phyloP scores from a whole-genome alignment of 1,284 basidiomycete genomes.

The Ustilago crameri region DNA sequence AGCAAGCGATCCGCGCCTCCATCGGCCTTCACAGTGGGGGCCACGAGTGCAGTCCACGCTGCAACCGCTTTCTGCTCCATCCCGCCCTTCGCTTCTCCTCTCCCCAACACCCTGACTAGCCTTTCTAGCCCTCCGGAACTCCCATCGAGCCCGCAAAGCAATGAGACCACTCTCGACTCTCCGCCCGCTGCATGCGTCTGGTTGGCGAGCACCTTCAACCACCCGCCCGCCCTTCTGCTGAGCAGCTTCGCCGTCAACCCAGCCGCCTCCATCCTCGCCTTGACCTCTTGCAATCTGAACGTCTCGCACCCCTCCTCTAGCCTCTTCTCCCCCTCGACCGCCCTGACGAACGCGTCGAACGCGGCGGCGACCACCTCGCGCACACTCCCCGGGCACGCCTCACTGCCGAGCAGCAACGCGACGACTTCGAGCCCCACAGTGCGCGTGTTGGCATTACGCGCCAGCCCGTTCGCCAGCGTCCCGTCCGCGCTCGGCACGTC shows the following conservation, averaged over 20 bases:
- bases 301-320: conserved; percentile 26
- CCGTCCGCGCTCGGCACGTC: conserved; percentile 33
- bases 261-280: conserved; percentile 26
- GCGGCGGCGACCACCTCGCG: conserved; percentile 14
- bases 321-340: conserved; percentile 1
- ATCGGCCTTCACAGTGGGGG: background rate
- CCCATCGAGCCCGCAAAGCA: background rate
- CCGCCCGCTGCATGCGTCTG: background rate
- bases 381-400: conserved; percentile 29
- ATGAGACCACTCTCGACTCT: conserved; percentile 2
- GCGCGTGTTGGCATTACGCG: conserved; percentile 20
- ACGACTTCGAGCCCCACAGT: conserved; percentile 41
- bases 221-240: conserved; percentile 3
- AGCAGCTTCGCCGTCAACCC: conserved; percentile 19
- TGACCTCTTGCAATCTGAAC: conserved; percentile 23
- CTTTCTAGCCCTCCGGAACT: background rate
- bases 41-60: conserved; percentile 16
- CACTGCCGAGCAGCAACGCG: conserved; percentile 32
- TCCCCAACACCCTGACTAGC: background rate
- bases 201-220: conserved; percentile 8
- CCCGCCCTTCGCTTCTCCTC: background rate
- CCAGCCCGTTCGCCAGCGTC: conserved; percentile 26
- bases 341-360: conserved; percentile 20
- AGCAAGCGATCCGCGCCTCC: conserved; percentile 3
- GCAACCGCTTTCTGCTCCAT: conserved; percentile 28